A percentile compares a stretch with the other conserved stretches of the same genome.
phyloP scores from a whole-genome alignment of 495 filamentous ascomycete genomes.

The Talaromyces adpressus region DNA sequence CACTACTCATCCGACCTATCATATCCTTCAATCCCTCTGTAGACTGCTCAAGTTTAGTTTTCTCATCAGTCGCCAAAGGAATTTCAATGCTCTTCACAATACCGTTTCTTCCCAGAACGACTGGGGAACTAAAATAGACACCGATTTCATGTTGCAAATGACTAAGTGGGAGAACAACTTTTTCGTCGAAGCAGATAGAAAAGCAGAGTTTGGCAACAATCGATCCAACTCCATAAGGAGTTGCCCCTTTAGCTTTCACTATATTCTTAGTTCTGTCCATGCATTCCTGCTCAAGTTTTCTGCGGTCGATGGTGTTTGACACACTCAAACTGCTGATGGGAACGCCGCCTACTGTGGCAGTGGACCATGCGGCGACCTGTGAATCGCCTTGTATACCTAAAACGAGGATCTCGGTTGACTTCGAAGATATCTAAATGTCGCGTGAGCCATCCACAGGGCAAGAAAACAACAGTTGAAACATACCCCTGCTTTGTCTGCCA shows the following conservation, averaged over 20 bases:
- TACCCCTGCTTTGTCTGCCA: constrained; percentile 29
- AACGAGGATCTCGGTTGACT: constrained; percentile 31
- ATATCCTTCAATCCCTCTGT: no score
- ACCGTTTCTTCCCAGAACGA: no score
- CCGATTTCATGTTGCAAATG: no score
- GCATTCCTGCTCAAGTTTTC: constrained; percentile 1
- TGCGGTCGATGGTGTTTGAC: not conserved
- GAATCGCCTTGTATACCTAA: constrained; percentile 38
- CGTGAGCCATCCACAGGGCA: not conserved
- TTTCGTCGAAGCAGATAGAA: no score
- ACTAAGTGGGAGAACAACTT: no score
- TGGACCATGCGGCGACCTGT: constrained; percentile 37
- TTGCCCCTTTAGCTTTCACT: not conserved
- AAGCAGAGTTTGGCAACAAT: not conserved
- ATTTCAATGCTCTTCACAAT: no score
- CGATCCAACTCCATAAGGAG: not conserved
- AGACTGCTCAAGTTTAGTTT: no score
- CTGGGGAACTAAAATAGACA: no score
- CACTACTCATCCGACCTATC: no score
- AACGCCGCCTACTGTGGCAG: constrained; percentile 18
- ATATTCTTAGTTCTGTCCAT: not conserved
- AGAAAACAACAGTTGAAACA: no score
- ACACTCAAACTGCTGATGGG: not conserved
- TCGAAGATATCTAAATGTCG: constrained; percentile 20
- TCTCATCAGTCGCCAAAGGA: no score